Evolutionary conservation across 176 grass and related monocot species (phyloP).

Genomic region (Paspalum notatum): DNA sequence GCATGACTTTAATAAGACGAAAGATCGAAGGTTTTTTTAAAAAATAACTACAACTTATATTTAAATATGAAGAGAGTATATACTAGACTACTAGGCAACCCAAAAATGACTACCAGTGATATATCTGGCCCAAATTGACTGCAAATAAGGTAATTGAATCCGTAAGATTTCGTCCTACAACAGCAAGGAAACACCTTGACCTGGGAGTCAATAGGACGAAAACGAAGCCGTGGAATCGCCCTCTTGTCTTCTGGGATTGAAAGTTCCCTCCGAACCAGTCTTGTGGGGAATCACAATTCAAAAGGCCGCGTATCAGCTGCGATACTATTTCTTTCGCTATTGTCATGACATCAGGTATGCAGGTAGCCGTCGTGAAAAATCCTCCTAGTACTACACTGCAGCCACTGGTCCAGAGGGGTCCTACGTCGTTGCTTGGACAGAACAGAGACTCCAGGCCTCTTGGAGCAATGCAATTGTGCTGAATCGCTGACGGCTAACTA

Average conservation of each 20-base stretch:
- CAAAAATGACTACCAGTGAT: neutral
- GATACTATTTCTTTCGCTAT: neutral
- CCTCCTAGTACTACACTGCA: neutral
- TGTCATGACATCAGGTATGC: neutral
- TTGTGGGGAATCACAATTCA: too few relatives aligned
- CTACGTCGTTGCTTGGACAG: neutral
- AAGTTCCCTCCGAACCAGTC: neutral
- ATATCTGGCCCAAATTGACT: neutral
- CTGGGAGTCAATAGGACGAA: neutral
- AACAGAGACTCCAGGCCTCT: slow-evolving; percentile 5
- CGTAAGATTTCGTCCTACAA: neutral
- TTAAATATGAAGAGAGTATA: too few relatives aligned
- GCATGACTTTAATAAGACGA: too few relatives aligned
- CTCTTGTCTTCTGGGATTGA: neutral
- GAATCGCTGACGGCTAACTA: neutral
- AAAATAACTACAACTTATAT: too few relatives aligned
- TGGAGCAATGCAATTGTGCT: slow-evolving; percentile 1
- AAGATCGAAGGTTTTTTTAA: too few relatives aligned
- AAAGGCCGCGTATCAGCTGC: neutral
- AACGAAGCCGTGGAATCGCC: neutral
- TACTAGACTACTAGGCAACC: too few relatives aligned
- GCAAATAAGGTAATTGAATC: neutral
- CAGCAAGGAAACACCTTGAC: neutral
- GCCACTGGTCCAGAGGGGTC: too few relatives aligned
- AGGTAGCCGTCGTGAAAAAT: neutral